phyloP scores from a whole-genome alignment of 148 eudicot species.

The Rhododendron ovatum region DNA sequence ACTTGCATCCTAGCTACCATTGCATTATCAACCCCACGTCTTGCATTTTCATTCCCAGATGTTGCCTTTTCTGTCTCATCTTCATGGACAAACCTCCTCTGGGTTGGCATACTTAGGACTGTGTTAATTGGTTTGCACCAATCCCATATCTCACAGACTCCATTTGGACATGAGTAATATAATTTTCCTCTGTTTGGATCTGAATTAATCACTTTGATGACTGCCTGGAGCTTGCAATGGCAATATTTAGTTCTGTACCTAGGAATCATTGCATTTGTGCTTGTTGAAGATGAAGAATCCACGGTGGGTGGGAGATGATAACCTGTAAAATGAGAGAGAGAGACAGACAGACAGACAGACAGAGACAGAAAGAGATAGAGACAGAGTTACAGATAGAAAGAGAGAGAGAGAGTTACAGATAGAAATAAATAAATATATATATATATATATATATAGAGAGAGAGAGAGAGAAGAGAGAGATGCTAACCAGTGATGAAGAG shows the following conservation, averaged over 20 bases:
- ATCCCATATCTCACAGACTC: background rate
- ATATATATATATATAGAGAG: no score
- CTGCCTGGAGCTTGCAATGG: background rate
- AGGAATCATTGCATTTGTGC: background rate
- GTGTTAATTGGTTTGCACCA: no score
- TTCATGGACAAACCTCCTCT: background rate
- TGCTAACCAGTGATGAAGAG: no score
- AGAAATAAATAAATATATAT: no score
- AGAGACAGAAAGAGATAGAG: conserved; percentile 3
- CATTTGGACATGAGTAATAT: background rate
- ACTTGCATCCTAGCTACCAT: background rate
- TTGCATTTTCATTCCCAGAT: background rate
- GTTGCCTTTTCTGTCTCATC: background rate
- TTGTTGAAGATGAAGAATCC: background rate
- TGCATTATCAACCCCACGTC: background rate
- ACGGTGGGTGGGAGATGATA: background rate
- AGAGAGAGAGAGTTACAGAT: no score
- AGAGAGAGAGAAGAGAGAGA: no score
- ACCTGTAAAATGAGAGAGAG: no score
- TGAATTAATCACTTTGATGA: background rate
- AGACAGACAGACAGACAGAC: background rate
- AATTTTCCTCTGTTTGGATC: background rate
- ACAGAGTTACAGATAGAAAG: background rate
- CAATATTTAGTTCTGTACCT: background rate
- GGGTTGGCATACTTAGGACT: no score